Conservation (phyloP, 75 land plant species). For the Sequoia sempervirens region DNA sequence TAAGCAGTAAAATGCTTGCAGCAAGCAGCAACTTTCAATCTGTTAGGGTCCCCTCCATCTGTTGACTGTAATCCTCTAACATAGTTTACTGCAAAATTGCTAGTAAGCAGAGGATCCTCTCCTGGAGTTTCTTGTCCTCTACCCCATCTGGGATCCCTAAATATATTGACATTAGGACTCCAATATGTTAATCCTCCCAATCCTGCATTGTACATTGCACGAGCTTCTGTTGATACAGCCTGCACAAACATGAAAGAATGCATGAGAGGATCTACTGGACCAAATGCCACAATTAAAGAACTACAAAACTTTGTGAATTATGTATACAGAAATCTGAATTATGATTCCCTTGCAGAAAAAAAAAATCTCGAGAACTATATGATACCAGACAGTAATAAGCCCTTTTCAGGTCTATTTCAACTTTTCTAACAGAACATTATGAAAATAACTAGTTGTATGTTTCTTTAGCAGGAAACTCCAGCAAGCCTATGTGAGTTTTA, state of each 20-base stretch:
- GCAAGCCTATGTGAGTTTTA: not conserved
- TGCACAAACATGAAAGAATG: conserved; percentile 15
- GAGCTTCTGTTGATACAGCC: conserved; percentile 88
- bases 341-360: not conserved
- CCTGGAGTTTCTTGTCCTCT: conserved; percentile 94
- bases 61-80: conserved; percentile 71
- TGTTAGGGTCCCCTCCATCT: conserved; percentile 22
- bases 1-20: conserved; percentile 90
- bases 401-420: not conserved
- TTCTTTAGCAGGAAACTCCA: not conserved
- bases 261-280: not conserved
- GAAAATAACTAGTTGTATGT: not conserved
- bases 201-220: conserved; percentile 91
- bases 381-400: not conserved
- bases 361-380: not conserved
- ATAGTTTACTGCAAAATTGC: conserved; percentile 50
- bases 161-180: conserved; percentile 90
- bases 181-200: conserved; percentile 81
- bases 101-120: conserved; percentile 70
- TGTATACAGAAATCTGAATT: not conserved
- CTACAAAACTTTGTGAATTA: not conserved
- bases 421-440: not conserved
- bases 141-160: conserved; percentile 92
- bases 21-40: conserved; percentile 75
- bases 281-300: not conserved